Conservation (phyloP, 148 eudicot species). For the Chenopodium quinoa region DNA sequence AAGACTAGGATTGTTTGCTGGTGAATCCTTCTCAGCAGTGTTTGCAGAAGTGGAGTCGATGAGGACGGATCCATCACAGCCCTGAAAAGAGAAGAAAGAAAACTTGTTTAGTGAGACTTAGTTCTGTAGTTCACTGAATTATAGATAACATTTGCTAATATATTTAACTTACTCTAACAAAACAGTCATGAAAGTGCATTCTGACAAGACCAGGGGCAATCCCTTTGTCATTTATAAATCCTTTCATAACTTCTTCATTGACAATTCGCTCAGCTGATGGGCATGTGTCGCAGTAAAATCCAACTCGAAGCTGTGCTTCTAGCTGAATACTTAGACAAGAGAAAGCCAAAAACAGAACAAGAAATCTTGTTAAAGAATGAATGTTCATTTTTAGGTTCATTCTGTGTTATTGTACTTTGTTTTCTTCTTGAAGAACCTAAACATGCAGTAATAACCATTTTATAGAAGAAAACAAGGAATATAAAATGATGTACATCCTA, state of each 20-base stretch:
- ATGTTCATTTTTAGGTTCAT: constrained; percentile 6
- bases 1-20: constrained; percentile 60
- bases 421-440: neutral
- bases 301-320: constrained; percentile 52
- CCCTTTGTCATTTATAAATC: constrained; percentile 31
- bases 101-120: neutral
- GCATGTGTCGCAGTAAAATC: constrained; percentile 42
- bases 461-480: constrained; percentile 4
- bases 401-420: neutral
- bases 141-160: neutral
- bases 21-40: constrained; percentile 74
- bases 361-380: constrained; percentile 3
- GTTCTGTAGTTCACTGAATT: neutral
- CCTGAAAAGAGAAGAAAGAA: constrained; percentile 28
- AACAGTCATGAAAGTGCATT: constrained; percentile 70
- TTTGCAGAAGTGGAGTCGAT: constrained; percentile 66
- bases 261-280: constrained; percentile 44
- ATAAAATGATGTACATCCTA: neutral
- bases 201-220: constrained; percentile 55
- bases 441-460: neutral
- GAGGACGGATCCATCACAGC: constrained; percentile 83
- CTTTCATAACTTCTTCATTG: constrained; percentile 41
- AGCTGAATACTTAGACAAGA: constrained; percentile 18
- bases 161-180: constrained; percentile 47
- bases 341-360: constrained; percentile 22